Conservation (phyloP, 148 eudicot species). For the Fagopyrum esculentum region DNA sequence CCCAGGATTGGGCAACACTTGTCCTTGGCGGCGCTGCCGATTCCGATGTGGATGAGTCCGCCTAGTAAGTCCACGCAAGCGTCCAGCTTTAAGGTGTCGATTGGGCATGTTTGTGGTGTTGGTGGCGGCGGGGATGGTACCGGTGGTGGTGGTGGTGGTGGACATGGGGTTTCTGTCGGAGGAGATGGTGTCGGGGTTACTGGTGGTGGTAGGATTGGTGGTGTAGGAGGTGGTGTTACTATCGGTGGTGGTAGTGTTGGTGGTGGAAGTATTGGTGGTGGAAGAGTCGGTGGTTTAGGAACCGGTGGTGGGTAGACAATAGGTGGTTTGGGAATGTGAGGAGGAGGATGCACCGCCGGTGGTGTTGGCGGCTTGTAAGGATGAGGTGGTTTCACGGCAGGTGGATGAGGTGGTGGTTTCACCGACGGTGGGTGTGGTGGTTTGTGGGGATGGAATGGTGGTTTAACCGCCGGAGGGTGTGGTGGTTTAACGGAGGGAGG, state of each 20-base stretch:
- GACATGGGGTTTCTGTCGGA: slow-evolving; percentile 21
- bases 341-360: not conserved
- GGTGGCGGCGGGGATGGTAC: slow-evolving; percentile 24
- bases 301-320: slow-evolving; percentile 22
- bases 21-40: slow-evolving; percentile 44
- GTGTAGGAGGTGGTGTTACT: not conserved
- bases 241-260: slow-evolving; percentile 23
- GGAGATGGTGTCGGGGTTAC: slow-evolving; percentile 15
- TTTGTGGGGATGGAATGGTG: slow-evolving; percentile 7
- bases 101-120: slow-evolving; percentile 43
- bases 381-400: not conserved
- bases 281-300: slow-evolving; percentile 24
- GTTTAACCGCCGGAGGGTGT: not conserved
- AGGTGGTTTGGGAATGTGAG: slow-evolving; percentile 21
- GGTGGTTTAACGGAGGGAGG: not conserved
- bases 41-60: slow-evolving; percentile 54
- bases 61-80: slow-evolving; percentile 64
- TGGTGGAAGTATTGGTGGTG: not conserved
- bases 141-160: slow-evolving; percentile 18
- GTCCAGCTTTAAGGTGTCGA: slow-evolving; percentile 48
- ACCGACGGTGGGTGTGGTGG: slow-evolving; percentile 9
- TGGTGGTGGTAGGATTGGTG: slow-evolving; percentile 16
- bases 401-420: not conserved
- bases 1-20: slow-evolving; percentile 55
- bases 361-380: not conserved